Percentiles rank a stretch among this genome's conserved stretches.
These are phyloP conservation scores for Arthrobotrys iridis DNA, from an alignment of 2,329 filamentous ascomycete species.

Conservation along the genomic window DNA sequence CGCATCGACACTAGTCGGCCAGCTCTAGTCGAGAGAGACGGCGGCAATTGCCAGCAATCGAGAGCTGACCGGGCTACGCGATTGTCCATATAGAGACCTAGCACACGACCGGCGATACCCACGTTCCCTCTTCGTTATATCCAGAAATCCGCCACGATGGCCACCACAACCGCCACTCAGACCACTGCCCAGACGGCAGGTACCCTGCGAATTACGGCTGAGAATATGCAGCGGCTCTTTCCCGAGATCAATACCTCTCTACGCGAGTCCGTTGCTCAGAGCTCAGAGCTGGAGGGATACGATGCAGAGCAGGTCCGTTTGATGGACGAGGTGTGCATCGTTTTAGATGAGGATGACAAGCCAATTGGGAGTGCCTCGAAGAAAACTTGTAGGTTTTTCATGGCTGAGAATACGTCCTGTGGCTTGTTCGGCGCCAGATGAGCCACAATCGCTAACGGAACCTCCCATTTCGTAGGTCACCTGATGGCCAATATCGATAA, in stretches of 20 bases:
- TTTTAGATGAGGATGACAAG: conserved; percentile 87
- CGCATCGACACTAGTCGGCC: not conserved
- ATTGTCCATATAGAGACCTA: conserved; percentile 14
- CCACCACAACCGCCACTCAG: conserved; percentile 61
- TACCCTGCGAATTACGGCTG: conserved; percentile 73
- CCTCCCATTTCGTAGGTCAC: conserved; percentile 72
- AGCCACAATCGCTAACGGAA: conserved; percentile 55
- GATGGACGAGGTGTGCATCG: conserved; percentile 99
- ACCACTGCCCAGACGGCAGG: conserved; percentile 65
- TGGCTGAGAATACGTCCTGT: conserved; percentile 11
- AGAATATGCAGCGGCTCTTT: conserved; percentile 87
- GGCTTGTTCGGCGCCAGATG: not conserved
- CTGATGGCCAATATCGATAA: conserved; percentile 98
- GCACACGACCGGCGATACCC: conserved; percentile 29
- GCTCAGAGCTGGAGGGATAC: conserved; percentile 82
- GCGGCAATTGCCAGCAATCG: not conserved
- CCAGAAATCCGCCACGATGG: conserved; percentile 38
- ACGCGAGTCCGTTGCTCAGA: conserved; percentile 72
- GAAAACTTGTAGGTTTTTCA: conserved; percentile 78
- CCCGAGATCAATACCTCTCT: conserved; percentile 75
- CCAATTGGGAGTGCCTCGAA: conserved; percentile 97
- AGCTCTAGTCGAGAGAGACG: not conserved
- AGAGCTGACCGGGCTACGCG: conserved; percentile 12
- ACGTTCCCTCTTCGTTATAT: conserved; percentile 17
- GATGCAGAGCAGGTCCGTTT: conserved; percentile 97